These are phyloP conservation scores for Heterobasidion parviporum DNA, from an alignment of 1,284 basidiomycete species.

Conservation along the genomic window DNA sequence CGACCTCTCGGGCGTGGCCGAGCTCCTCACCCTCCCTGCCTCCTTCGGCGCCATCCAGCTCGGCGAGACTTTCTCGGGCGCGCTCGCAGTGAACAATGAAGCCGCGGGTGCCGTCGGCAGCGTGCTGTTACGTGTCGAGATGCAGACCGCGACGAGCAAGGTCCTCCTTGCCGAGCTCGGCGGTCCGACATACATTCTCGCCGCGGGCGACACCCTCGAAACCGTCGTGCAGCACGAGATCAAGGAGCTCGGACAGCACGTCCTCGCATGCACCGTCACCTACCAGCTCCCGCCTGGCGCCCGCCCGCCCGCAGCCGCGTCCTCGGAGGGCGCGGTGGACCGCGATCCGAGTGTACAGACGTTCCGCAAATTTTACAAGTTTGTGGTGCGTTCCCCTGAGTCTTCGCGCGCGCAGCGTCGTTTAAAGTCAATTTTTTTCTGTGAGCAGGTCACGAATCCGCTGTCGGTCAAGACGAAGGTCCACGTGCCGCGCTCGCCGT, in stretches of 20 bases:
- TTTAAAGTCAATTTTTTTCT: not conserved
- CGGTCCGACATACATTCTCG: constrained; percentile 35
- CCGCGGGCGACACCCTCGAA: constrained; percentile 53
- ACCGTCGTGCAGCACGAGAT: constrained; percentile 68
- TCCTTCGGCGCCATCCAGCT: constrained; percentile 76
- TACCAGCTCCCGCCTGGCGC: constrained; percentile 57
- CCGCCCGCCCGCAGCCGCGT: constrained; percentile 30
- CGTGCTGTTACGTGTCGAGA: constrained; percentile 59
- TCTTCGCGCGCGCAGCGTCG: not conserved
- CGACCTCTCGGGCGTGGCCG: constrained; percentile 64
- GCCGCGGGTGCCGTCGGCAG: constrained; percentile 48
- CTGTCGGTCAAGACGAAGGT: constrained; percentile 88
- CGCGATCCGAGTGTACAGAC: constrained; percentile 54
- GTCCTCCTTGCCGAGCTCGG: constrained; percentile 55
- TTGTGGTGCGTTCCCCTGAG: constrained; percentile 49
- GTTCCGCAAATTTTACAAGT: constrained; percentile 86
- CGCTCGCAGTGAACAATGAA: constrained; percentile 74
- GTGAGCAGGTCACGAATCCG: constrained; percentile 70
- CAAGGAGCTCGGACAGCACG: constrained; percentile 79
- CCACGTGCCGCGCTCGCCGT: constrained; percentile 63
- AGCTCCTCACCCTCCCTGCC: constrained; percentile 66
- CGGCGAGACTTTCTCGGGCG: constrained; percentile 75
- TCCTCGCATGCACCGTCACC: constrained; percentile 66
- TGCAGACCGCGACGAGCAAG: constrained; percentile 69
- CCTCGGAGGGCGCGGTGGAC: constrained; percentile 35